Conservation (phyloP, 805 yeast genomes). For the Yamadazyma paraphyllophila region DNA sequence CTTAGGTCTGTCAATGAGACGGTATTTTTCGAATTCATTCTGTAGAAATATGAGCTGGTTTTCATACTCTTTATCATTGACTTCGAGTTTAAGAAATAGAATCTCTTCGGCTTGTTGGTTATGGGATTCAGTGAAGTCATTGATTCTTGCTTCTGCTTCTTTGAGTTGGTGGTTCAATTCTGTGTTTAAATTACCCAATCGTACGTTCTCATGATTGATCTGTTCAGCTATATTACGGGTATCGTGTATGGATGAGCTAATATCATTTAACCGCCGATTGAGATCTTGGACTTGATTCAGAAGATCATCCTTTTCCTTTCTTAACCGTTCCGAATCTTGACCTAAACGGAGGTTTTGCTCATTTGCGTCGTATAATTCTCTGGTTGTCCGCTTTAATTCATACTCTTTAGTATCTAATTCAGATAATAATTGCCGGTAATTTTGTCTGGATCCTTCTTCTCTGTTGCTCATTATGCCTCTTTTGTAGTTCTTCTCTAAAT, state of each 20-base stretch:
- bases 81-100: slow-evolving; percentile 7
- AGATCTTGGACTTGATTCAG: background rate
- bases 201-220: slow-evolving; percentile 1
- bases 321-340: background rate
- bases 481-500: too few species aligned
- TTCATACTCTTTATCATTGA: slow-evolving; percentile 9
- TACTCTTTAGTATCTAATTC: slow-evolving; percentile 1
- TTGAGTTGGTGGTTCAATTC: background rate
- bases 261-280: background rate
- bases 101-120: background rate
- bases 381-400: background rate
- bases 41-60: slow-evolving; percentile 6
- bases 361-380: background rate
- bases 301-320: background rate
- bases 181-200: background rate
- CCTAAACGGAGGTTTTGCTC: background rate
- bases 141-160: background rate
- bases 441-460: background rate
- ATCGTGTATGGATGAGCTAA: too few species aligned
- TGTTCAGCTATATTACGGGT: background rate
- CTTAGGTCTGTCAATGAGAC: slow-evolving; percentile 8
- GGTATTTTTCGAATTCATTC: slow-evolving; percentile 3
- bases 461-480: background rate
- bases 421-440: background rate
- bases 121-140: background rate